Conservation (phyloP, 352 stramenopile species). For the Thraustotheca clavata region DNA sequence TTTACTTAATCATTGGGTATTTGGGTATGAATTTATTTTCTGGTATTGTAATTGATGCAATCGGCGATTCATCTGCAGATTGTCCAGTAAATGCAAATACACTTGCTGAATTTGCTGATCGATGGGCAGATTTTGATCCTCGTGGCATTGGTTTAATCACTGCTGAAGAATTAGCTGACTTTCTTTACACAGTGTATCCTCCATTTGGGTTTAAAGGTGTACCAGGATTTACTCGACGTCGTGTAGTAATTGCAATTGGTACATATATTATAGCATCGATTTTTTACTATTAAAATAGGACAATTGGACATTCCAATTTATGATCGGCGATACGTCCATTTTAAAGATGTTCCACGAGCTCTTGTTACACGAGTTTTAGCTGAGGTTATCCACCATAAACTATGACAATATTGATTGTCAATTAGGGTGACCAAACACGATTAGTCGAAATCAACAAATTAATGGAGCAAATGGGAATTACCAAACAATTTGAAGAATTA, state of each 20-base stretch:
- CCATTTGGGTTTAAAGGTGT: slow-evolving; percentile 48
- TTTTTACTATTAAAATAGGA: slow-evolving; percentile 23
- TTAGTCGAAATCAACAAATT: background rate
- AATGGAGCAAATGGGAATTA: slow-evolving; percentile 13
- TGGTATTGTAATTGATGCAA: slow-evolving; percentile 19
- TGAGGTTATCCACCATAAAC: background rate
- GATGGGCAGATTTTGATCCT: slow-evolving; percentile 87
- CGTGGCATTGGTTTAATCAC: slow-evolving; percentile 78
- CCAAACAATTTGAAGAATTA: slow-evolving; percentile 17
- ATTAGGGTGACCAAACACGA: slow-evolving; percentile 3
- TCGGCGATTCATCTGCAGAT: slow-evolving; percentile 11
- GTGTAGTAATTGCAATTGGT: background rate
- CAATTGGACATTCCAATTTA: slow-evolving; percentile 70
- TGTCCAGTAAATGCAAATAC: slow-evolving; percentile 36
- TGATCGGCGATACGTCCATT: slow-evolving; percentile 72
- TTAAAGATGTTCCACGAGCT: slow-evolving; percentile 63
- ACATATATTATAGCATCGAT: background rate
- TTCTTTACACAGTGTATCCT: slow-evolving; percentile 71
- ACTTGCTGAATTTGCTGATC: slow-evolving; percentile 82
- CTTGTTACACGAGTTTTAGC: slow-evolving; percentile 14
- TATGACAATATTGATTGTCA: background rate
- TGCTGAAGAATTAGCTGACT: slow-evolving; percentile 57
- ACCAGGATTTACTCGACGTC: slow-evolving; percentile 5
- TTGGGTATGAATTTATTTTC: slow-evolving; percentile 21
- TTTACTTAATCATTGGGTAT: slow-evolving; percentile 19